These are phyloP conservation scores for Aspergillus nomiae DNA, from an alignment of 2,329 filamentous ascomycete genomes.

Conservation along the genomic window DNA sequence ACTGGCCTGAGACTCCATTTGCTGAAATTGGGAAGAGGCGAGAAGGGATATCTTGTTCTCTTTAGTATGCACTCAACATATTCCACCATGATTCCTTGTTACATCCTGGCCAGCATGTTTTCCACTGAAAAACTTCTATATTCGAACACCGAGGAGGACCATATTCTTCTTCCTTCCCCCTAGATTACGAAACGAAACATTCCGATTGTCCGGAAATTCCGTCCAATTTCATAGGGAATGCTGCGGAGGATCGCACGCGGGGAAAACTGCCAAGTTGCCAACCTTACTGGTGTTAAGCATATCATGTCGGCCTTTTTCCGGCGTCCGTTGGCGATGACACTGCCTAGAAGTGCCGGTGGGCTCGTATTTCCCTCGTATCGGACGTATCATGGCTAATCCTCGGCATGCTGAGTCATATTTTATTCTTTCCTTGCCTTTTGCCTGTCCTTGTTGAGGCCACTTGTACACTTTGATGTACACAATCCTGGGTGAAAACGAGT, in stretches of 20 bases:
- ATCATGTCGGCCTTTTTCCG: conserved; percentile 32
- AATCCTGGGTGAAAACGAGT: not conserved
- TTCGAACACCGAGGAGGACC: not conserved
- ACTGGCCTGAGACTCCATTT: conserved; percentile 9
- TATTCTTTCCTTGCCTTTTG: not conserved
- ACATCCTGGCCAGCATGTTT: not conserved
- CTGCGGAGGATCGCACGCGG: conserved; percentile 23
- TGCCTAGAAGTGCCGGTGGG: conserved; percentile 14
- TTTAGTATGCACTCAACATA: not conserved
- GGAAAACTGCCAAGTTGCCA: conserved; percentile 30
- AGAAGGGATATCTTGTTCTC: not conserved
- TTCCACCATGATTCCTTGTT: not conserved
- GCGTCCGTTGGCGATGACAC: conserved; percentile 22
- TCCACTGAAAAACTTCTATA: not conserved
- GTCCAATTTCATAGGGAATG: not conserved
- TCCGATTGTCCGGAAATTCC: not conserved
- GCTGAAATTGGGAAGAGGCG: not conserved
- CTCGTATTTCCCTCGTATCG: conserved; percentile 2
- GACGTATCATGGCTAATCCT: conserved; percentile 8
- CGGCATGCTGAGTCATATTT: conserved; percentile 10
- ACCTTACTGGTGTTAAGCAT: conserved; percentile 44
- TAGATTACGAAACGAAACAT: not conserved
- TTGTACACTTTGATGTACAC: conserved; percentile 1
- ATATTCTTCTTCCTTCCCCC: not conserved
- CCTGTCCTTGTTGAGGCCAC: conserved; percentile 3